Evolutionary conservation across 306 rosid genomes (phyloP), one percentile per base, ranked within the genome.

Genomic region (Begonia peltatifolia): DNA sequence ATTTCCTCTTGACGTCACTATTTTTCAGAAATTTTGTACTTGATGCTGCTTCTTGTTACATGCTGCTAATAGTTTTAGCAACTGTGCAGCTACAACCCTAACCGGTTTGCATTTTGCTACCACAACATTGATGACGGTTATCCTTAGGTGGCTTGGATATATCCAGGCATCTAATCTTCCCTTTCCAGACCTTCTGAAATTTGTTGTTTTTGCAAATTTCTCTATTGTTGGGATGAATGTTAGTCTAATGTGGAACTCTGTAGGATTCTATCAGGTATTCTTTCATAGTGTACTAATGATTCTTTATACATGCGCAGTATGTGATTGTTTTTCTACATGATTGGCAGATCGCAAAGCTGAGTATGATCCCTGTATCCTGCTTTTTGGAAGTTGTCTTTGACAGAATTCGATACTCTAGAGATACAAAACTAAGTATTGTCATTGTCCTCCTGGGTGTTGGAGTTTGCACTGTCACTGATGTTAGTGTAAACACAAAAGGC

Each of bases 201-300:
- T 87, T 76, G 83, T 87, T 50, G 6, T 87, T 46, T 84, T 84
- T 63, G 93, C 96, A 30, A 87, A 87, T 72, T 84, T 87, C 75
- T 87, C 94, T 13, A 71, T 87, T 55, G 92, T 87, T 71, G 94
- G 96, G 70, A 84, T 84, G 94, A 87, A 87, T 23, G 80, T 87
- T 58, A 87, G 94, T 68, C 77, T 87, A 61, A 87, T 87, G 96
- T 87, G 85, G 96, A 87, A 87, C 70, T 84, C 94, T 12, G 96
- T 87, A 66, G 96, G 94, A 74, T 87, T 84, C 80, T 81, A 87
- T 73, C 94, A 87, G 82, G 96, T 79, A 68, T 70, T 66, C 55
- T 64, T 41, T 12, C 23, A 57, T 42, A 10, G 5, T 43, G 2
- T 7, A 13, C 36, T 55, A 36, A 42, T 14, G 43, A 6, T 30